phyloP scores from a whole-genome alignment of 768 basidiomycete genomes.

The Agrocybe chaxingu region DNA sequence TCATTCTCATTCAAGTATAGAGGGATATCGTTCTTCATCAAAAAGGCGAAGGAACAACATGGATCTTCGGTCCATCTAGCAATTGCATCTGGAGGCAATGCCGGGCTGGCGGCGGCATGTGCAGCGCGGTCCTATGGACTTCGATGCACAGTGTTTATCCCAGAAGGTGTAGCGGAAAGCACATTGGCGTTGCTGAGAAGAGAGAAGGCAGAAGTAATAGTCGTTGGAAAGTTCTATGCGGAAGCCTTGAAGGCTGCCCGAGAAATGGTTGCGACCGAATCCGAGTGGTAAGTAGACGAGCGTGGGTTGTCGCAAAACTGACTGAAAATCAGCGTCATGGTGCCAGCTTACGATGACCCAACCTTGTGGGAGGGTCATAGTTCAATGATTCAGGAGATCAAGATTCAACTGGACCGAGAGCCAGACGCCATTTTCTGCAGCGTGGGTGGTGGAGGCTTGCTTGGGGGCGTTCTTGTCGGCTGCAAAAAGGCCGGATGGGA shows the following conservation, averaged over 20 bases:
- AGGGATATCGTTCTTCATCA: constrained; percentile 62
- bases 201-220: constrained; percentile 56
- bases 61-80: constrained; percentile 60
- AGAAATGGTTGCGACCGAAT: constrained; percentile 38
- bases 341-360: constrained; percentile 71
- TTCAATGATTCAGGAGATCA: constrained; percentile 69
- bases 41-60: constrained; percentile 43
- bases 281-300: constrained; percentile 30
- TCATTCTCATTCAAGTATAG: constrained; percentile 77
- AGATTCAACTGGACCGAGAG: constrained; percentile 45
- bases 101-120: constrained; percentile 69
- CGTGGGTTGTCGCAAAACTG: background rate
- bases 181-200: constrained; percentile 49
- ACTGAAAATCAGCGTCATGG: constrained; percentile 46
- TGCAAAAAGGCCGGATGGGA: constrained; percentile 66
- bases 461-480: constrained; percentile 70
- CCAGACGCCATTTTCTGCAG: constrained; percentile 77
- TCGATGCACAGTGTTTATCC: constrained; percentile 67
- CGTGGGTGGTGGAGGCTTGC: constrained; percentile 71
- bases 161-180: constrained; percentile 44
- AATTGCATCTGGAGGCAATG: constrained; percentile 79
- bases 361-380: constrained; percentile 73
- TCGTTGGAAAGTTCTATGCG: constrained; percentile 55
- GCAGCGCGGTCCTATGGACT: constrained; percentile 53
- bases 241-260: constrained; percentile 55